Conservation (phyloP, 352 stramenopile genomes). For the Globisporangium acanthophoron region DNA sequence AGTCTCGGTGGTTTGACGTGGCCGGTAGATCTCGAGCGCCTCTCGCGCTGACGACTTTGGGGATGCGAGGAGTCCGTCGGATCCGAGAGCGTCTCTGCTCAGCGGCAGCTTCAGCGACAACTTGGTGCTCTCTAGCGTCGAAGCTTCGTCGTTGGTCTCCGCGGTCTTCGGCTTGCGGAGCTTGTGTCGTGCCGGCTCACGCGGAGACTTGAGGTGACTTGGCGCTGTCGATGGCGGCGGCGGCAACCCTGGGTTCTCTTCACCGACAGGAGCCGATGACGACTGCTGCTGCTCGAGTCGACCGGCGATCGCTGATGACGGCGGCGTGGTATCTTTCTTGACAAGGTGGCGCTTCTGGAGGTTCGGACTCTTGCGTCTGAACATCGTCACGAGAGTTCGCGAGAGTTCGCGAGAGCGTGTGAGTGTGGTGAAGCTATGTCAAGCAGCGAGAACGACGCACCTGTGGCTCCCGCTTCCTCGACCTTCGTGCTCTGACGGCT, state of each 20-base stretch:
- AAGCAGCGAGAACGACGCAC: neutral
- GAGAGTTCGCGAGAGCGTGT: neutral
- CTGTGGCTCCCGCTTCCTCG: neutral
- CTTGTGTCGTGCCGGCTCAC: neutral
- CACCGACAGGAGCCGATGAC: neutral
- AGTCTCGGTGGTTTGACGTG: conserved; percentile 13
- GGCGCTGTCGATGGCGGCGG: neutral
- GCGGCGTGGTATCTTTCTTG: conserved; percentile 8
- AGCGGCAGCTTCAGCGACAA: neutral
- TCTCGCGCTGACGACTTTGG: conserved; percentile 23
- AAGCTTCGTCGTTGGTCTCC: neutral
- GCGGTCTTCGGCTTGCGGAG: neutral
- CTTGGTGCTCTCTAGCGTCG: neutral
- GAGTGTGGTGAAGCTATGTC: neutral
- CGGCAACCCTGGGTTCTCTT: neutral
- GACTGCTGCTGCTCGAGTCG: neutral
- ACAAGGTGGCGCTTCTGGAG: conserved; percentile 18
- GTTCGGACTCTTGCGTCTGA: conserved; percentile 21
- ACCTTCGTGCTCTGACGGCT: neutral
- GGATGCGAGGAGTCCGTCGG: conserved; percentile 13
- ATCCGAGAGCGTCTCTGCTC: neutral
- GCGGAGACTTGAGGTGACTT: neutral
- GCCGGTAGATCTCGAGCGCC: conserved; percentile 24
- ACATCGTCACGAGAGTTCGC: neutral
- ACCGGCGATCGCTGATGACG: neutral